A percentile compares a stretch with the other conserved stretches of the same genome.
These are phyloP conservation scores for Myxozyma neglecta DNA, from an alignment of 805 yeast genomes.

Conservation along the genomic window DNA sequence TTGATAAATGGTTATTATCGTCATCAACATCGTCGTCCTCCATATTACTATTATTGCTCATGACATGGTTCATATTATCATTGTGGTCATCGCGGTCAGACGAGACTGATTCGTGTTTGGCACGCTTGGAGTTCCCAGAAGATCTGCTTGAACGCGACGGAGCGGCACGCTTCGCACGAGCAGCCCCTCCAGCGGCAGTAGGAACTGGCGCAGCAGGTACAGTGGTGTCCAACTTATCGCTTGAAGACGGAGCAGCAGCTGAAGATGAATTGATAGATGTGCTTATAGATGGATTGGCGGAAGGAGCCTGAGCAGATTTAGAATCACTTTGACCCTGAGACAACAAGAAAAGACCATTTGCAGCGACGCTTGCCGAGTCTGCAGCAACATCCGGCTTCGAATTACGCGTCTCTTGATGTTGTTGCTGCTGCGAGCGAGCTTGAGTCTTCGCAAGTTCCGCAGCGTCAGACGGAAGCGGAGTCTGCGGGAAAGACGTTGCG, in stretches of 20 bases:
- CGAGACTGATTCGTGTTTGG: slow-evolving; percentile 1
- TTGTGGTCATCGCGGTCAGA: not conserved
- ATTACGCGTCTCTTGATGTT: not conserved
- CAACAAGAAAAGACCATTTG: slow-evolving; percentile 40
- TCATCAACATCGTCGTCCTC: slow-evolving; percentile 1
- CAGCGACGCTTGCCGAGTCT: slow-evolving; percentile 35
- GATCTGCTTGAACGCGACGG: too few species aligned
- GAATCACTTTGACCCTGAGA: slow-evolving; percentile 34
- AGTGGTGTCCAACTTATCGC: too few species aligned
- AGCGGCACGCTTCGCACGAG: too few species aligned
- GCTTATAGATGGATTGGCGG: not conserved
- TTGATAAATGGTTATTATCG: not conserved
- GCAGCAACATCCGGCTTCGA: slow-evolving; percentile 15
- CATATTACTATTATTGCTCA: not conserved
- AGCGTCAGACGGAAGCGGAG: slow-evolving; percentile 11
- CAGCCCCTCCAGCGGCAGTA: too few species aligned
- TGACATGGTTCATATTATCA: not conserved
- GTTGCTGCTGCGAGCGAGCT: slow-evolving; percentile 1
- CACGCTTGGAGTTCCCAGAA: not conserved
- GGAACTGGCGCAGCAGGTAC: too few species aligned
- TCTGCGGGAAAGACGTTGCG: slow-evolving; percentile 32
- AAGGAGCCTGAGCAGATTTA: not conserved
- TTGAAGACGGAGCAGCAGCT: too few species aligned
- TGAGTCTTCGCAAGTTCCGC: not conserved
- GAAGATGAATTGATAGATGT: too few species aligned